Percentiles rank a stretch among this genome's conserved stretches.
phyloP scores from a whole-genome alignment of 1,284 basidiomycete genomes.

The Polyporus tsugae region DNA sequence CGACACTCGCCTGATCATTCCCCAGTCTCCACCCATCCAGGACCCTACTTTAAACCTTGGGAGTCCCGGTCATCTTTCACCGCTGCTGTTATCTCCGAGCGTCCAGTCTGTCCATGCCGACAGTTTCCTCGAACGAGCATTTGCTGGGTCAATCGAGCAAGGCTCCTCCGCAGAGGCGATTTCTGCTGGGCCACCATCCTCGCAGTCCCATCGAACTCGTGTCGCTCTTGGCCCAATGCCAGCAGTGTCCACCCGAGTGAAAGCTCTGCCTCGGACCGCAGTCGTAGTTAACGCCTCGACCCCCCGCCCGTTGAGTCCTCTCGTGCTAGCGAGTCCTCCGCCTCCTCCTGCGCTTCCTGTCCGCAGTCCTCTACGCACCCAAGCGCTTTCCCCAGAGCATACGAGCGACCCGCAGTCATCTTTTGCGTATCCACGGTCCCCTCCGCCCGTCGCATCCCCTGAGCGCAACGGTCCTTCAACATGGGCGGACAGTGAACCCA shows the following conservation, averaged over 20 bases:
- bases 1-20: background rate
- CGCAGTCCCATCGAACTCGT: constrained; percentile 37
- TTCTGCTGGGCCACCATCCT: constrained; percentile 30
- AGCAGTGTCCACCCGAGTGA: constrained; percentile 17
- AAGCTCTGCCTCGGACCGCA: constrained; percentile 17
- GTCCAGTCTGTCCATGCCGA: constrained; percentile 33
- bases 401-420: background rate
- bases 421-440: background rate
- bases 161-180: constrained; percentile 33
- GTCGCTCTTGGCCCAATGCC: constrained; percentile 29
- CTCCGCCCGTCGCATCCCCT: constrained; percentile 9
- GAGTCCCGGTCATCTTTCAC: background rate
- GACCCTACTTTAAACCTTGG: background rate
- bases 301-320: background rate
- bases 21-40: background rate
- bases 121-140: constrained; percentile 40
- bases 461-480: constrained; percentile 10
- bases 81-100: constrained; percentile 16
- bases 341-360: background rate
- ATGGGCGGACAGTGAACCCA: constrained; percentile 12
- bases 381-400: background rate
- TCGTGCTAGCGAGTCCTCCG: background rate
- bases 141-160: constrained; percentile 32
- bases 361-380: constrained; percentile 1
- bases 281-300: constrained; percentile 12